These are phyloP conservation scores for Penicillium sp. DNA, from an alignment of 2,329 filamentous ascomycete species.

Conservation along the genomic window DNA sequence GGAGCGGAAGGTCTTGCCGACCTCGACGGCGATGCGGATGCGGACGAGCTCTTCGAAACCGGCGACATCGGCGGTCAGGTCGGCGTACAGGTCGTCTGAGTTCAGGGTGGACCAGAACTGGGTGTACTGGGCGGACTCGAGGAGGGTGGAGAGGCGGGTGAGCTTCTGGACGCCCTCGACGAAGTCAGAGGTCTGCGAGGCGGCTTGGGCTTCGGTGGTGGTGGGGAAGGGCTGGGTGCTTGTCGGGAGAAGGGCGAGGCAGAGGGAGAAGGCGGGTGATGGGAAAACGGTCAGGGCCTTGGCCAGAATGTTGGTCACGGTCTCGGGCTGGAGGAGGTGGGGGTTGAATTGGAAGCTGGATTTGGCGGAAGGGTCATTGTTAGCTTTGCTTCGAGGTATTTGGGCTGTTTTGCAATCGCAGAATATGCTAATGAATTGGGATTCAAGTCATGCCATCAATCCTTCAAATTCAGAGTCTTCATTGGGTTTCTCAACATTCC, in stretches of 20 bases:
- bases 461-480: conserved; percentile 65
- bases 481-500: conserved; percentile 60
- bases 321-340: conserved; percentile 92
- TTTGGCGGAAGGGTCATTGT: conserved; percentile 2
- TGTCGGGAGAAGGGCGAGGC: conserved; percentile 87
- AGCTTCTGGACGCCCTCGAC: conserved; percentile 90
- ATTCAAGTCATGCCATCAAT: conserved; percentile 17
- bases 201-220: conserved; percentile 44
- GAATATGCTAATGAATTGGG: conserved; percentile 4
- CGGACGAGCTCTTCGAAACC: conserved; percentile 95
- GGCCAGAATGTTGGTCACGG: conserved; percentile 97
- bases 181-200: conserved; percentile 50
- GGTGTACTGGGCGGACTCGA: conserved; percentile 85
- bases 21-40: conserved; percentile 79
- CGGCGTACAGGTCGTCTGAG: conserved; percentile 91
- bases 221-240: conserved; percentile 65
- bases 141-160: conserved; percentile 74
- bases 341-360: conserved; percentile 98
- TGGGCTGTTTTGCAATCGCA: neutral
- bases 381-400: conserved; percentile 4
- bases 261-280: conserved; percentile 88
- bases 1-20: conserved; percentile 76
- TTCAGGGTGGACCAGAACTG: conserved; percentile 92
- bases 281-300: conserved; percentile 98
- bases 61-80: conserved; percentile 86